phyloP scores from a whole-genome alignment of 306 rosid genomes.

The Canavalia ensiformis region DNA sequence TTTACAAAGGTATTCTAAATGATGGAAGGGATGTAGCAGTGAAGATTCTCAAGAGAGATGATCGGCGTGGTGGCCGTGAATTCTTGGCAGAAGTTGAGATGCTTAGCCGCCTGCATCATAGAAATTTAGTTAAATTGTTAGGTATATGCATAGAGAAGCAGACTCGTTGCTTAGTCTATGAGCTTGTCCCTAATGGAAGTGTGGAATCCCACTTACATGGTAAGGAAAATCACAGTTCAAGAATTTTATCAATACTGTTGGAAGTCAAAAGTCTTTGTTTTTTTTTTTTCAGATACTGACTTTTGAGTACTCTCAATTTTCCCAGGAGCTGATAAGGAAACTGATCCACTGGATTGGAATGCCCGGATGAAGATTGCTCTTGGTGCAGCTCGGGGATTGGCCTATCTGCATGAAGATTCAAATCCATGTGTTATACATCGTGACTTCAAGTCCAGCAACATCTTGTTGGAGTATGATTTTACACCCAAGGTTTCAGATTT shows the following conservation, averaged over 20 bases:
- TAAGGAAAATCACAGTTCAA: constrained; percentile 51
- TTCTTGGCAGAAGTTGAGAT: constrained; percentile 98
- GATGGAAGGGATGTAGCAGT: constrained; percentile 95
- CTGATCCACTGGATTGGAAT: constrained; percentile 87
- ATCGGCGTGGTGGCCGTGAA: constrained; percentile 88
- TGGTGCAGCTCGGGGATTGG: constrained; percentile 94
- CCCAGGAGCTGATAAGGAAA: constrained; percentile 86
- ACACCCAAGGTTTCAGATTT: constrained; percentile 97
- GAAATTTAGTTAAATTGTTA: constrained; percentile 85
- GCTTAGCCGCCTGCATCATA: constrained; percentile 96
- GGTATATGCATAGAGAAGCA: constrained; percentile 89
- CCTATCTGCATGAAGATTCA: constrained; percentile 96
- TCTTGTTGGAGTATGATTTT: constrained; percentile 85
- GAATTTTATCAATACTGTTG: constrained; percentile 24
- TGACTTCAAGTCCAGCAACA: constrained; percentile 97
- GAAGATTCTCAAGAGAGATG: constrained; percentile 89
- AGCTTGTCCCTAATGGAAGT: constrained; percentile 96
- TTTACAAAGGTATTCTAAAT: constrained; percentile 74
- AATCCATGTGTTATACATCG: constrained; percentile 96
- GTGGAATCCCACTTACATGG: constrained; percentile 97
- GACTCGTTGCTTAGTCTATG: constrained; percentile 91
- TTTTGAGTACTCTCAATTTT: constrained; percentile 43
- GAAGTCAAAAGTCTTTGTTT: constrained; percentile 12
- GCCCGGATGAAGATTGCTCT: constrained; percentile 92
- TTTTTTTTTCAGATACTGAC: constrained; percentile 35